Evolutionary conservation across 352 stramenopile species (phyloP).

Genomic region (Phytophthora brassicae): DNA sequence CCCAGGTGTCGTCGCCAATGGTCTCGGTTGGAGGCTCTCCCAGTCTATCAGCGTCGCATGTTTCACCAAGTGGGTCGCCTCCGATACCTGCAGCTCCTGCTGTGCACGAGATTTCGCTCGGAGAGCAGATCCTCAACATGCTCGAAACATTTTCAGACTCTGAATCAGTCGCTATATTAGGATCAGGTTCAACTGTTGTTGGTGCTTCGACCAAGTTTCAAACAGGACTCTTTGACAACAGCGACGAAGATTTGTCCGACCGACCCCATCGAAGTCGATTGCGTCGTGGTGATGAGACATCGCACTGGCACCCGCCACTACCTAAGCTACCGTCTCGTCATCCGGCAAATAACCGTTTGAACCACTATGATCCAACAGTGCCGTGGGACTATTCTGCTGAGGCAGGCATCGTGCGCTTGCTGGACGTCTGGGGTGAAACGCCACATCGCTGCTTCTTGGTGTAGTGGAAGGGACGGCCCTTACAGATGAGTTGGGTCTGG

Average conservation of each 20-base stretch:
- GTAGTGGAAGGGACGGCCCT: not conserved
- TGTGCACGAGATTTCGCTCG: too few species aligned
- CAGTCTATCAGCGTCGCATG: too few species aligned
- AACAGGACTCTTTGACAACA: too few species aligned
- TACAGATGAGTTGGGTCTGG: constrained; percentile 14
- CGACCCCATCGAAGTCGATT: not conserved
- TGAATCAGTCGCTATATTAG: too few species aligned
- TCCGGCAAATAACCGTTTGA: not conserved
- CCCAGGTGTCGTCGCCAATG: too few species aligned
- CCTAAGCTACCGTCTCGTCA: not conserved
- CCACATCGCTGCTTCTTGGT: constrained; percentile 10
- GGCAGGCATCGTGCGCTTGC: not conserved
- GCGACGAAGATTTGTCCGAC: too few species aligned
- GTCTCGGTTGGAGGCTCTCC: too few species aligned
- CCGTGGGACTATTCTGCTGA: not conserved
- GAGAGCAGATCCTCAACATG: too few species aligned
- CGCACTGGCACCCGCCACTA: not conserved
- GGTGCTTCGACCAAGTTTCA: too few species aligned
- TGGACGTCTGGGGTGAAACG: not conserved
- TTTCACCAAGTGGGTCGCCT: too few species aligned
- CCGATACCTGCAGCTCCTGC: too few species aligned
- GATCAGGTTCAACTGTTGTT: too few species aligned
- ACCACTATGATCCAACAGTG: not conserved
- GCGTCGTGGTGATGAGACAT: not conserved
- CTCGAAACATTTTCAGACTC: not conserved